A percentile compares a stretch with the other conserved stretches of the same genome.
Evolutionary conservation across 768 basidiomycete species (phyloP).

Genomic region (Xanthoconium stramineum): DNA sequence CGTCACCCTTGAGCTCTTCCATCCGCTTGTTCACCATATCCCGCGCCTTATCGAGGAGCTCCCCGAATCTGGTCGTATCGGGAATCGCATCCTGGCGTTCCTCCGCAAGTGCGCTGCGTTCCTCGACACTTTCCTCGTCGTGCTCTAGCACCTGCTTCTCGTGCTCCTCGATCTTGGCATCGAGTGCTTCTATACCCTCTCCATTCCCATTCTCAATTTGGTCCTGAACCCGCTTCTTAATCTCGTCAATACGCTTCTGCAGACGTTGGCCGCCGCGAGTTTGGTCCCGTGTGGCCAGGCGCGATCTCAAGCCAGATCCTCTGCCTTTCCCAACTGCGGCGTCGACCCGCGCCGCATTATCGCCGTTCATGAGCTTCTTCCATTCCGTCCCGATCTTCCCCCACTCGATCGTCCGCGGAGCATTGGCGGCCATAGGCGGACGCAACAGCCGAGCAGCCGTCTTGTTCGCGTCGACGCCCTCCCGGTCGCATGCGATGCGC

Average conservation of each 20-base stretch:
- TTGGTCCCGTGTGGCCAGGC: background rate
- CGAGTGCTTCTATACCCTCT: slow-evolving; percentile 1
- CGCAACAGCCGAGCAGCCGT: slow-evolving; percentile 16
- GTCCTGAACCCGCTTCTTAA: background rate
- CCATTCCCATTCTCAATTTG: background rate
- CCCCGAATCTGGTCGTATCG: slow-evolving; percentile 10
- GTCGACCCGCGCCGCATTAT: background rate
- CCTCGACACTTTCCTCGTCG: background rate
- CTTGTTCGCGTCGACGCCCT: slow-evolving; percentile 23
- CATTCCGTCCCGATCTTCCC: slow-evolving; percentile 19
- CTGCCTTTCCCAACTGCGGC: background rate
- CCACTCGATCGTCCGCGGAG: slow-evolving; percentile 18
- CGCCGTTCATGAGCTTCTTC: slow-evolving; percentile 13
- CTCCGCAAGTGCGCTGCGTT: background rate
- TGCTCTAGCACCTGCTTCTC: background rate
- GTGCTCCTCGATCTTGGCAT: slow-evolving; percentile 6
- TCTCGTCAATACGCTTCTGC: slow-evolving; percentile 5
- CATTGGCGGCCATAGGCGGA: slow-evolving; percentile 3
- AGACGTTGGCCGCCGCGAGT: background rate
- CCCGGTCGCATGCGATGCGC: slow-evolving; percentile 24
- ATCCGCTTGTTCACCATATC: slow-evolving; percentile 16
- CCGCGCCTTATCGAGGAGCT: slow-evolving; percentile 18
- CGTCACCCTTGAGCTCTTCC: slow-evolving; percentile 14
- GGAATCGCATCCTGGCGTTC: background rate
- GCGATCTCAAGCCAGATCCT: background rate